Evolutionary conservation across 257 asterid genomes (phyloP).

Genomic region (Jacaranda mimosifolia): DNA sequence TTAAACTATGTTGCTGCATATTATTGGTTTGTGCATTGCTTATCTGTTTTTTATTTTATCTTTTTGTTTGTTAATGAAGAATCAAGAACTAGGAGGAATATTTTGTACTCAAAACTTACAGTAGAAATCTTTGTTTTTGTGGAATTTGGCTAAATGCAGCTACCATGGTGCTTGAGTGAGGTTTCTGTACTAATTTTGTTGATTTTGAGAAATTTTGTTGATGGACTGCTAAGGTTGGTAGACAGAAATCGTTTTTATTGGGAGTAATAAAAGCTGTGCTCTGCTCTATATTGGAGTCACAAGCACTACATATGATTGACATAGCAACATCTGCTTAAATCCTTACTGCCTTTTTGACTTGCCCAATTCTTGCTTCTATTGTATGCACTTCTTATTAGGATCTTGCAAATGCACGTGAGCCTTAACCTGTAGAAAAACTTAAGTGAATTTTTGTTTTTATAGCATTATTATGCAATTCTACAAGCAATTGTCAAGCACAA

Average conservation of each 20-base stretch:
- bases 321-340: background rate
- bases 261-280: background rate
- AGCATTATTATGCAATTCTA: background rate
- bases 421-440: background rate
- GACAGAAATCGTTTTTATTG: background rate
- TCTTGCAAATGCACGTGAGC: background rate
- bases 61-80: background rate
- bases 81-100: conserved; percentile 14
- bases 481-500: background rate
- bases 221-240: background rate
- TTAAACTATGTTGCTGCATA: background rate
- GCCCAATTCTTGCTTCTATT: background rate
- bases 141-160: conserved; percentile 7
- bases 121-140: background rate
- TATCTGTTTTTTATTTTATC: background rate
- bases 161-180: background rate
- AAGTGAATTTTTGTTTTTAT: background rate
- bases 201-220: background rate
- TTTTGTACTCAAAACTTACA: background rate
- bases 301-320: background rate
- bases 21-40: conserved; percentile 16
- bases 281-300: background rate
- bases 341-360: background rate
- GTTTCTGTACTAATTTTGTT: background rate
- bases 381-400: background rate